These are phyloP conservation scores for Spizellomyces punctatus DNA, from an alignment of 192 early-diverging fungal species.

Conservation along the genomic window DNA sequence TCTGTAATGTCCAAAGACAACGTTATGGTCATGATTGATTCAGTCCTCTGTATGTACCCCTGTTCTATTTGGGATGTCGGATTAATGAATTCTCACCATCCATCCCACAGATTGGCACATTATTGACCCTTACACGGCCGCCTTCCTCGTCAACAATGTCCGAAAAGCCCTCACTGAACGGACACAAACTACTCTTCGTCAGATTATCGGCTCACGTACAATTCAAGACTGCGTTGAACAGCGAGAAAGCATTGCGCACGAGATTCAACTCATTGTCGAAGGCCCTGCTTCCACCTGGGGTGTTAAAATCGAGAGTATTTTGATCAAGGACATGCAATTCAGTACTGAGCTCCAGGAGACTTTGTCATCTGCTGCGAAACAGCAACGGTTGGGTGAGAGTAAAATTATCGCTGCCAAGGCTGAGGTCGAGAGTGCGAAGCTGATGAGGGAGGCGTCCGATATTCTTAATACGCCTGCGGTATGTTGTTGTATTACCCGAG, in stretches of 20 bases:
- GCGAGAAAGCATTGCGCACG: constrained; percentile 81
- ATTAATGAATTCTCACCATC: constrained; percentile 31
- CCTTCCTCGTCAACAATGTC: constrained; percentile 83
- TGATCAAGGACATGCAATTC: constrained; percentile 87
- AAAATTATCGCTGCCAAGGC: constrained; percentile 91
- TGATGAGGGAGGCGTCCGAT: constrained; percentile 93
- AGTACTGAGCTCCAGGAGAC: constrained; percentile 77
- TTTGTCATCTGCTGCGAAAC: constrained; percentile 84
- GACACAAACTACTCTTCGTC: constrained; percentile 87
- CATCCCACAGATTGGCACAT: constrained; percentile 62
- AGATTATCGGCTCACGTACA: constrained; percentile 78
- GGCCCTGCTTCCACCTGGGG: constrained; percentile 73
- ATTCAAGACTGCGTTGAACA: constrained; percentile 91
- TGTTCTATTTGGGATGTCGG: neutral
- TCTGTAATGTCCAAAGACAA: constrained; percentile 91
- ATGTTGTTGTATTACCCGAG: neutral
- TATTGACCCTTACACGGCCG: constrained; percentile 76
- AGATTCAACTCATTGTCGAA: constrained; percentile 83
- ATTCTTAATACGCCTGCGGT: constrained; percentile 82
- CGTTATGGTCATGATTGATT: constrained; percentile 80
- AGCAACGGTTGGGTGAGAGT: constrained; percentile 85
- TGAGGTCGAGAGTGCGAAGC: constrained; percentile 79
- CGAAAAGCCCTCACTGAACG: constrained; percentile 78
- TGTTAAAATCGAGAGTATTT: constrained; percentile 71
- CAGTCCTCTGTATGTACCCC: constrained; percentile 69